Percentiles rank a stretch among this genome's conserved stretches.
These are phyloP conservation scores for Setomelanomma holmii DNA, from an alignment of 2,329 filamentous ascomycete species.

Conservation along the genomic window DNA sequence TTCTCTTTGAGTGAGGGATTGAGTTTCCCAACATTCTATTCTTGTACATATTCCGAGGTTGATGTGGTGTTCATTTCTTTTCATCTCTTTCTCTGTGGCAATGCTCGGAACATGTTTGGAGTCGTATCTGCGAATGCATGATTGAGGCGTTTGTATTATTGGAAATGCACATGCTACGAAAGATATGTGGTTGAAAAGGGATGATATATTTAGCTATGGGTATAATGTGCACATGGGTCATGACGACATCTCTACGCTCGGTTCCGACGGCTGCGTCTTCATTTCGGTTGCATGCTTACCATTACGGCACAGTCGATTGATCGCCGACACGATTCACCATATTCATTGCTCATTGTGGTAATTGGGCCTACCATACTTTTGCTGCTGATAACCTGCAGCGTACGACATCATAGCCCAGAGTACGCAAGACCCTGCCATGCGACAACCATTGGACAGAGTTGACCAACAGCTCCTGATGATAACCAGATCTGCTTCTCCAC, in stretches of 20 bases:
- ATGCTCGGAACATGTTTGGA: neutral
- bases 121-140: neutral
- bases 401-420: too few relatives aligned
- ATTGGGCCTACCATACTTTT: neutral
- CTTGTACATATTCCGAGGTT: constrained; percentile 21
- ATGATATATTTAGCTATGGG: constrained; percentile 1
- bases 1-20: constrained; percentile 7
- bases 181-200: neutral
- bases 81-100: neutral
- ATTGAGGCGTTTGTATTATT: neutral
- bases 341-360: neutral
- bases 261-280: constrained; percentile 13
- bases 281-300: constrained; percentile 16
- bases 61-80: neutral
- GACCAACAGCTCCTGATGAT: too few relatives aligned
- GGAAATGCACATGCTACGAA: neutral
- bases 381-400: too few relatives aligned
- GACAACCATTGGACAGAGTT: too few relatives aligned
- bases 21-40: neutral
- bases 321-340: constrained; percentile 6
- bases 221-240: constrained; percentile 12
- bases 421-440: too few relatives aligned
- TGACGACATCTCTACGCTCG: constrained; percentile 25
- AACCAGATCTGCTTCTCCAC: too few relatives aligned
- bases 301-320: neutral